A percentile compares a stretch with the other conserved stretches of the same genome.
These are phyloP conservation scores for Phylloporus arenicola DNA, from an alignment of 768 basidiomycete species.

Conservation along the genomic window DNA sequence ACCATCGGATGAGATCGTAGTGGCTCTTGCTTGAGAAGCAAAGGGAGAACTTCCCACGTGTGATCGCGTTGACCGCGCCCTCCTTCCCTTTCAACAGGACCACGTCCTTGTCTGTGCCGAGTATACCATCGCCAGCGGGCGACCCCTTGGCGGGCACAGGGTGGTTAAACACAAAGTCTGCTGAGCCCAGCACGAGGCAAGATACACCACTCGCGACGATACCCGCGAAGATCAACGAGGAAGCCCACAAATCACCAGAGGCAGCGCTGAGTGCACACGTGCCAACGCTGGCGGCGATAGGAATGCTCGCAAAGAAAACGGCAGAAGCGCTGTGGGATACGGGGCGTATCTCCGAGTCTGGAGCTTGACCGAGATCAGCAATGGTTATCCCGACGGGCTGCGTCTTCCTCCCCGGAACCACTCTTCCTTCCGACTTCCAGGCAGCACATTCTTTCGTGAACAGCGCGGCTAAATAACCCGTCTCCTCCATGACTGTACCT, in stretches of 20 bases:
- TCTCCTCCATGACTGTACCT: slow-evolving; percentile 46
- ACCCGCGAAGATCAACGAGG: slow-evolving; percentile 25
- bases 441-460: slow-evolving; percentile 24
- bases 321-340: not conserved
- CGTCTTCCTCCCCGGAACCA: slow-evolving; percentile 8
- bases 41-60: slow-evolving; percentile 24
- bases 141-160: slow-evolving; percentile 21
- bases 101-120: slow-evolving; percentile 15
- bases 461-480: slow-evolving; percentile 52
- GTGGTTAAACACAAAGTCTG: slow-evolving; percentile 17
- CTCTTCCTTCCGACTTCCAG: slow-evolving; percentile 6
- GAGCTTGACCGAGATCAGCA: slow-evolving; percentile 6
- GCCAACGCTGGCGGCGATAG: slow-evolving; percentile 20
- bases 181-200: slow-evolving; percentile 22
- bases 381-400: slow-evolving; percentile 8
- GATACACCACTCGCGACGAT: slow-evolving; percentile 28
- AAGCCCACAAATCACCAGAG: slow-evolving; percentile 23
- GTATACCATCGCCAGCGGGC: slow-evolving; percentile 29
- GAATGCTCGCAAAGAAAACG: slow-evolving; percentile 11
- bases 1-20: slow-evolving; percentile 12
- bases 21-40: slow-evolving; percentile 12
- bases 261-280: slow-evolving; percentile 17
- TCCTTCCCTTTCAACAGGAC: slow-evolving; percentile 27
- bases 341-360: slow-evolving; percentile 7
- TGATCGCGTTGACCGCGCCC: slow-evolving; percentile 26